Evolutionary conservation across 106 monocot species (phyloP), one percentile per base, ranked within the genome.

Genomic region (Allium cepa): DNA sequence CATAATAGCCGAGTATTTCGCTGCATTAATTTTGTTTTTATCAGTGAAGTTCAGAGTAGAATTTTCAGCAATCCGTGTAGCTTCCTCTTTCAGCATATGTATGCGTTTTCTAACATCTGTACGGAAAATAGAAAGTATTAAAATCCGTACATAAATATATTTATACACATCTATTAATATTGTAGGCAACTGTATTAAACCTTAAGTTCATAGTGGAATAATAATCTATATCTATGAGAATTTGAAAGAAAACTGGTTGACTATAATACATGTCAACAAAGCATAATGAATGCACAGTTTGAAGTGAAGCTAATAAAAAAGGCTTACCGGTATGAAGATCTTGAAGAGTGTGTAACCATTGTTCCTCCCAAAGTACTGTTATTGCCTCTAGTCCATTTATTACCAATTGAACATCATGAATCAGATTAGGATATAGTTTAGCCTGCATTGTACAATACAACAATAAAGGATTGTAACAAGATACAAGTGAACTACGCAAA

Each of bases 311-410:
- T 36, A 1, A 36, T 36, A 36, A 9, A 66, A 66, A 8, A 8
- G 17, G 10, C 22, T 68, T 78, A 93, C 99, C 99, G 69, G 84
- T 75, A 85, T 83, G 99, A 68, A 99, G 90, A 93, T 99, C 99
- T 69, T 99, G 99, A 69, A 99, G 85, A 27, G 90, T 99, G 73
- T 83, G 90, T 18, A 99, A 84, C 99, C 99, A 99, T 45, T 90
- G 99, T 73, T 99, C 99, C 78, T 99, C 99, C 99, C 99, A 99
- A 63, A 99, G 90, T 64, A 93, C 80, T 61, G 93, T 99, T 15
- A 99, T 87, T 28, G 72, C 69, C 45, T 81, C 93, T 11, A 99
- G 77, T 71, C 93, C 85, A 73, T 80, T 85, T 68, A 93, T 90
- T 36, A 87, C 85, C 69, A 99, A 83, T 60, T 77, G 82, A 76